Evolutionary conservation across 805 yeast genomes (phyloP), one percentile per base, ranked within the genome.

Genomic region (Kuraishia piskuri): DNA sequence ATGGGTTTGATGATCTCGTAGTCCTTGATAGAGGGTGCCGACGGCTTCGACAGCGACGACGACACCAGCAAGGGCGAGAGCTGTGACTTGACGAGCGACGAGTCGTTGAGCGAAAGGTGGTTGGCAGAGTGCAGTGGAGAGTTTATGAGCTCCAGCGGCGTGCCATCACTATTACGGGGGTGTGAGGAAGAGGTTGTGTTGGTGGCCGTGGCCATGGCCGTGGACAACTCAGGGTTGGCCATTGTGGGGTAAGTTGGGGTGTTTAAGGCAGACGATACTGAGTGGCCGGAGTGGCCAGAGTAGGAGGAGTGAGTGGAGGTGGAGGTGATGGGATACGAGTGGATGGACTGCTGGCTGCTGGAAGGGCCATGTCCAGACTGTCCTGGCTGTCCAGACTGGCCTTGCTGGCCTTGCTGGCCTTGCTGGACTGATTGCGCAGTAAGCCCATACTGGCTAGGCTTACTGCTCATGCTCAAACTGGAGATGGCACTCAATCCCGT

Each of bases 1-100:
- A 94, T 90, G 0, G 99, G 97, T 65, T 90, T 90, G 53, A 94
- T 73, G 26, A 94, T 80, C 61, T 90, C 96, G 67, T 90, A 94
- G 66, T 95, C 98, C 55, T 78, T 80, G 26, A 92, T 90, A 2
- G 89, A 83, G 0, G 95, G 94, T 2, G 75, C 70, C 0, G 72
- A 60, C 0, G 87, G 77, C 56, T 81, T 80, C 36, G 71, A 68
- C 0, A 77, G 56, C 4, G 83, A 77, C 1, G 86, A 76, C 1
- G 92, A 84, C 1, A 88, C 80, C 48, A 90, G 67, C 21, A 90
- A 69, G 0, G 97, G 97, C 0, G 96, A 89, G 31, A 88, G 65
- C 4, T 95, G 96, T 2, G 86, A 83, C 54, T 82, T 83, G 12
- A 47, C n/a, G 20, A 21, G 36, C 50, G 12, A 22, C 20, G 25